Conservation (phyloP, 139 green algal species). For the Deuterostichococcus epilithicus region DNA sequence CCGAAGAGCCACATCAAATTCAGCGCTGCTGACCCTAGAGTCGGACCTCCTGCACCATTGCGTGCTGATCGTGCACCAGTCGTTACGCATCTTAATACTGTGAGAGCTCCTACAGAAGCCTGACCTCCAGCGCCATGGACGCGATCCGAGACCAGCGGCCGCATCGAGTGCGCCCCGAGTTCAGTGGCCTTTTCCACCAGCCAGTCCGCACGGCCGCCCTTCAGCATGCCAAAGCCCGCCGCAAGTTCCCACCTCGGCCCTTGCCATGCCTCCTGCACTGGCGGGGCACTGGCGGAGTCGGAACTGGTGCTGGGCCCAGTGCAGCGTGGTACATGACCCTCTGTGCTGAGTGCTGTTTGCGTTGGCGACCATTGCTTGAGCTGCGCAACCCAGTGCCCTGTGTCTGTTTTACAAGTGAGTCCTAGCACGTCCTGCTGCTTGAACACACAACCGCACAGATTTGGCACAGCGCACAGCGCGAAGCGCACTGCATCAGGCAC, state of each 20-base stretch:
- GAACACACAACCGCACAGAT: too few relatives aligned
- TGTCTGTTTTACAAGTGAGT: too few relatives aligned
- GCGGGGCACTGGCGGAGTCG: too few relatives aligned
- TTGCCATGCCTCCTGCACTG: conserved; percentile 18
- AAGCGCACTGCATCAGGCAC: too few relatives aligned
- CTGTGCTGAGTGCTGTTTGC: too few relatives aligned
- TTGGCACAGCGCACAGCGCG: too few relatives aligned
- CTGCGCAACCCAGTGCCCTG: too few relatives aligned
- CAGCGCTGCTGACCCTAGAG: background rate
- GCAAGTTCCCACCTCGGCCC: conserved; percentile 36
- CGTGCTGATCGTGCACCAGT: background rate
- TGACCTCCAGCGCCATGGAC: conserved; percentile 3
- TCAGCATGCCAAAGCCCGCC: conserved; percentile 70
- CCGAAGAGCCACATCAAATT: too few relatives aligned
- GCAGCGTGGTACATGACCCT: too few relatives aligned
- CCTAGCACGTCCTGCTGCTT: too few relatives aligned
- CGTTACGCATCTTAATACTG: background rate
- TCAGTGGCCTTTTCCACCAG: conserved; percentile 88
- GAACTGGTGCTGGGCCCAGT: too few relatives aligned
- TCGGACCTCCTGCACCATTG: background rate
- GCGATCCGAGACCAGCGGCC: conserved; percentile 71
- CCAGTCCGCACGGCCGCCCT: conserved; percentile 80
- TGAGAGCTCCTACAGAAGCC: background rate
- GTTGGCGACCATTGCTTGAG: too few relatives aligned
- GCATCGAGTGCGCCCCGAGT: conserved; percentile 65